Percentiles rank a stretch among this genome's conserved stretches.
Evolutionary conservation across 345 rosid genomes (phyloP).

Genomic region (Eucalyptus tenuipes): DNA sequence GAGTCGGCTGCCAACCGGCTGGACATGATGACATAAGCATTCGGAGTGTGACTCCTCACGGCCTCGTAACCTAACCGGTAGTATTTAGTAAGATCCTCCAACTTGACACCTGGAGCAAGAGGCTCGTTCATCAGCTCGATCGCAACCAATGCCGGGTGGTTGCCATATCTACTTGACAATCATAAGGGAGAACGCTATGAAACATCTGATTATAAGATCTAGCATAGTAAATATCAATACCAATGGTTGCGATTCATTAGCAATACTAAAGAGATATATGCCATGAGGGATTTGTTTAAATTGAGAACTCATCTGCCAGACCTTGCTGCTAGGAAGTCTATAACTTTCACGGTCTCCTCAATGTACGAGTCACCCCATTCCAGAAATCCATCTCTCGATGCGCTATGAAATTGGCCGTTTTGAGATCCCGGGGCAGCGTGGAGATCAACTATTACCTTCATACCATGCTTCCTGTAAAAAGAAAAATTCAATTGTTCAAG

Average conservation of each 20-base stretch:
- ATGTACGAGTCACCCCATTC: slow-evolving; percentile 29
- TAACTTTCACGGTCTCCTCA: slow-evolving; percentile 11
- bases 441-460: background rate
- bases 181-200: background rate
- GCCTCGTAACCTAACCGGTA: slow-evolving; percentile 18
- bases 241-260: background rate
- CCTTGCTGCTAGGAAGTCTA: slow-evolving; percentile 23
- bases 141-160: slow-evolving; percentile 1
- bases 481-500: background rate
- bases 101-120: background rate
- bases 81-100: slow-evolving; percentile 7
- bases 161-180: background rate
- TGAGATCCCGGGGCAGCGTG: slow-evolving; percentile 4
- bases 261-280: background rate
- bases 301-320: background rate
- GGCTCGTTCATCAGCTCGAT: slow-evolving; percentile 37
- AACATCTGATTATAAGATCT: background rate
- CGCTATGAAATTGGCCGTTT: slow-evolving; percentile 17
- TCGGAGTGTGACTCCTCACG: slow-evolving; percentile 12
- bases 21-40: slow-evolving; percentile 17
- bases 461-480: slow-evolving; percentile 5
- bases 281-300: background rate
- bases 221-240: background rate
- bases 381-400: slow-evolving; percentile 17
- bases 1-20: background rate